phyloP scores from a whole-genome alignment of 2,329 filamentous ascomycete genomes.

The Plectosphaerella plurivora region DNA sequence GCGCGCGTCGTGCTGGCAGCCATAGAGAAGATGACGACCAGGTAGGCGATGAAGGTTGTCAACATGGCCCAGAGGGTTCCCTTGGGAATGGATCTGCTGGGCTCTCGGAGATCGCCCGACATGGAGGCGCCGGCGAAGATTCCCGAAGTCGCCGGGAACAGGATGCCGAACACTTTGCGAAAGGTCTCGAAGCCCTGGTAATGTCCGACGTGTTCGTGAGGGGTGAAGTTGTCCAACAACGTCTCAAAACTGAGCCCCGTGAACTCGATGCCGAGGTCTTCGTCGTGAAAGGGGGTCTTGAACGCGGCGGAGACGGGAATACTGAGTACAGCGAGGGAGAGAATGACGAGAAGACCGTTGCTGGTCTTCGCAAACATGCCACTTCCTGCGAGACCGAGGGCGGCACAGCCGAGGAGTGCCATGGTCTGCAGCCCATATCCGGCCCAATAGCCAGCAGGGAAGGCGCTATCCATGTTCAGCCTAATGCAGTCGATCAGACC shows the following conservation, averaged over 20 bases:
- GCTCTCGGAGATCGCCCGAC: conserved; percentile 80
- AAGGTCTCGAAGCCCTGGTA: conserved; percentile 65
- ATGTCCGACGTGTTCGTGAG: conserved; percentile 60
- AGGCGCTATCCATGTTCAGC: conserved; percentile 64
- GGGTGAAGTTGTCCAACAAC: conserved; percentile 68
- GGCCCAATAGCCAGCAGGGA: conserved; percentile 72
- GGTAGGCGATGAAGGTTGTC: conserved; percentile 72
- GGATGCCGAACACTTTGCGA: conserved; percentile 77
- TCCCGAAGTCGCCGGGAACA: conserved; percentile 65
- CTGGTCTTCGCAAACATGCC: conserved; percentile 76
- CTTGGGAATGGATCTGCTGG: conserved; percentile 77
- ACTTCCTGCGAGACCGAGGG: conserved; percentile 74
- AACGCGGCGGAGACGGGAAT: conserved; percentile 76
- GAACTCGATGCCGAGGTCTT: conserved; percentile 62
- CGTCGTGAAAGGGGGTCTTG: conserved; percentile 61
- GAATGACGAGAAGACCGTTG: conserved; percentile 67
- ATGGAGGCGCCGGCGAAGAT: conserved; percentile 76
- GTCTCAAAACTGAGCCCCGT: conserved; percentile 72
- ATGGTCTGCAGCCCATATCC: conserved; percentile 71
- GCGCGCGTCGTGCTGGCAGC: conserved; percentile 69
- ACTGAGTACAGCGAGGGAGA: conserved; percentile 71
- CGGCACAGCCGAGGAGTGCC: conserved; percentile 67
- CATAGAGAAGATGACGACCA: conserved; percentile 73
- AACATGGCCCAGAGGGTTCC: conserved; percentile 77
- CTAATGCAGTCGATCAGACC: conserved; percentile 79